Evolutionary conservation across 805 yeast genomes (phyloP), one percentile per base, ranked within the genome.

Genomic region (Henningerozyma blattae): DNA sequence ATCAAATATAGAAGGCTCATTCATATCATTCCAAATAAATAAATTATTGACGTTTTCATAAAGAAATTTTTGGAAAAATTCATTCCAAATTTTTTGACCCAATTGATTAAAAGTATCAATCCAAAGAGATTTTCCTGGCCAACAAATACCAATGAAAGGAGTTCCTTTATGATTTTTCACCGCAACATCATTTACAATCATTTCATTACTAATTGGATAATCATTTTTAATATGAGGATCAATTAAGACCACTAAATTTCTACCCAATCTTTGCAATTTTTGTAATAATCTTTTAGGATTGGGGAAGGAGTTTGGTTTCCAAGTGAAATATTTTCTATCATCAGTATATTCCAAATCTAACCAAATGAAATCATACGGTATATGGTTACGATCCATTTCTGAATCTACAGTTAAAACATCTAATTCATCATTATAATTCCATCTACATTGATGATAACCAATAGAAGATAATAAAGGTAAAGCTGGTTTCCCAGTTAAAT

Each of bases 111-210:
- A 57, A 0, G 94, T 68, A 47, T 91, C 98, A 36, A 91, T 73
- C 97, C 97, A 91, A 6, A 85, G 65, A 0, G 95, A 81, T 44
- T 83, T 85, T 1, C 97, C 98, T 2, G 98, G 96, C 98, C 98
- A 91, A 57, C 97, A 91, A 54, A 85, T 93, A 3, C 95, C 97
- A 32, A 72, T 65, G 53, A 65, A 87, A 2, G 72, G 58, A 1
- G 64, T 51, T 18, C 74, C 77, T 2, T 54, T 43, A 15, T 57
- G 54, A 32, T 70, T 61, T 40, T 61, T 54, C 15, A 85, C 64
- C 0, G 71, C 73, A 7, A 72, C 48, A 4, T 58, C 49, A 7
- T 65, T 47, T 12, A 61, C 44, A 5, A 53, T 56, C 17, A 84
- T 52, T 1, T 43, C 52, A 2, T 78, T 67, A 48, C 85, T 78